These are phyloP conservation scores for Alopecurus myosuroides DNA, from an alignment of 176 grass and related monocot genomes.

Conservation along the genomic window DNA sequence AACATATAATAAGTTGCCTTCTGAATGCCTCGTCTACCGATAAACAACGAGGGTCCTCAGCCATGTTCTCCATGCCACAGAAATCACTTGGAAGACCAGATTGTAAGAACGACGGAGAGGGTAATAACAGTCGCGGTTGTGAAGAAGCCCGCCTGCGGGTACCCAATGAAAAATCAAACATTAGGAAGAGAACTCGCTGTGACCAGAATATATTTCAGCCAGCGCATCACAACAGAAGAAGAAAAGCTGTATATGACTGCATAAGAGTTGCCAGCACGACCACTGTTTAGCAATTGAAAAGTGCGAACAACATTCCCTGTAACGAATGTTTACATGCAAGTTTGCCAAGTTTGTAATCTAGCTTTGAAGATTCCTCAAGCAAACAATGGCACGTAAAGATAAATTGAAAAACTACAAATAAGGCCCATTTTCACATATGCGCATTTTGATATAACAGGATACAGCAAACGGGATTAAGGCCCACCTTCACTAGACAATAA, in stretches of 20 bases:
- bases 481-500: background rate
- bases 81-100: constrained; percentile 27
- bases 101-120: constrained; percentile 21
- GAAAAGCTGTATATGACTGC: background rate
- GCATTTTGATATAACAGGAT: background rate
- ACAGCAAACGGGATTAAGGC: background rate
- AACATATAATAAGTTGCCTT: constrained; percentile 9
- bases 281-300: background rate
- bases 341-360: too few species aligned
- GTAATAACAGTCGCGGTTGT: background rate
- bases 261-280: too few species aligned
- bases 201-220: background rate
- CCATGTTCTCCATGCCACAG: background rate
- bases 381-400: too few species aligned
- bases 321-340: background rate
- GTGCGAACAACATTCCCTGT: background rate
- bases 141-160: constrained; percentile 34
- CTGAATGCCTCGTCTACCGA: background rate
- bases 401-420: too few species aligned
- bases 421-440: background rate
- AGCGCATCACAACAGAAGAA: background rate
- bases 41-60: background rate
- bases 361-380: too few species aligned
- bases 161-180: background rate
- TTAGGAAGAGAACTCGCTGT: background rate